A percentile compares a stretch with the other conserved stretches of the same genome.
Evolutionary conservation across 148 eudicot species (phyloP).

Genomic region (Cornus controversa): DNA sequence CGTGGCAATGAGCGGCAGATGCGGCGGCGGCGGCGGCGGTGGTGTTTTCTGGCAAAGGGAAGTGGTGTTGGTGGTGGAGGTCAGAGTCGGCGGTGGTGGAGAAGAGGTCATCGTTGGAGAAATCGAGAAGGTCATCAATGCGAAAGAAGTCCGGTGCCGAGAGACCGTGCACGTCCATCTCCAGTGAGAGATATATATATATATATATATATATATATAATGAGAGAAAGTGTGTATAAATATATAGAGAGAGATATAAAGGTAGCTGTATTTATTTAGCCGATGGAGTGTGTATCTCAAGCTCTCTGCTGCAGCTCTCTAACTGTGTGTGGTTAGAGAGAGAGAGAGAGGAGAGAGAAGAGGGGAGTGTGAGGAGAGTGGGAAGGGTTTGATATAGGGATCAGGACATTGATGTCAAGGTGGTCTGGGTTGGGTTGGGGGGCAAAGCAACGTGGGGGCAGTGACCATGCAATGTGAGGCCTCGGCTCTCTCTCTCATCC

Average conservation of each 20-base stretch:
- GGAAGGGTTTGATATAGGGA: not conserved
- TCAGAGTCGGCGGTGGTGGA: slow-evolving; percentile 4
- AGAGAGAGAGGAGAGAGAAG: slow-evolving; percentile 1
- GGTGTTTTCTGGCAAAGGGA: not conserved
- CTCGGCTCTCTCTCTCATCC: not conserved
- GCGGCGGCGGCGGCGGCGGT: slow-evolving; percentile 13
- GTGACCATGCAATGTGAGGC: slow-evolving; percentile 28
- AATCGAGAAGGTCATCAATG: slow-evolving; percentile 27
- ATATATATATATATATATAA: no score
- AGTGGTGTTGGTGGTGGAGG: slow-evolving; percentile 18
- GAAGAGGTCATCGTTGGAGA: slow-evolving; percentile 19
- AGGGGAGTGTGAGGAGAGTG: no score
- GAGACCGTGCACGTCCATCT: slow-evolving; percentile 23
- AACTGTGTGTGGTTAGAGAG: not conserved
- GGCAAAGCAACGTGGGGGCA: slow-evolving; percentile 20
- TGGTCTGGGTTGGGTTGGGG: not conserved
- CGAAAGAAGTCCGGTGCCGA: slow-evolving; percentile 21
- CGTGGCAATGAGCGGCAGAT: slow-evolving; percentile 3
- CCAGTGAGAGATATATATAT: not conserved
- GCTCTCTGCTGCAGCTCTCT: not conserved
- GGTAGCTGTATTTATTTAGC: not conserved
- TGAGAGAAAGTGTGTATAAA: not conserved
- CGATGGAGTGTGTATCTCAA: not conserved
- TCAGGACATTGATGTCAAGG: not conserved
- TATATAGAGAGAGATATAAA: no score